These are phyloP conservation scores for Friedmanniomyces simplex DNA, from an alignment of 495 filamentous ascomycete species.

Conservation along the genomic window DNA sequence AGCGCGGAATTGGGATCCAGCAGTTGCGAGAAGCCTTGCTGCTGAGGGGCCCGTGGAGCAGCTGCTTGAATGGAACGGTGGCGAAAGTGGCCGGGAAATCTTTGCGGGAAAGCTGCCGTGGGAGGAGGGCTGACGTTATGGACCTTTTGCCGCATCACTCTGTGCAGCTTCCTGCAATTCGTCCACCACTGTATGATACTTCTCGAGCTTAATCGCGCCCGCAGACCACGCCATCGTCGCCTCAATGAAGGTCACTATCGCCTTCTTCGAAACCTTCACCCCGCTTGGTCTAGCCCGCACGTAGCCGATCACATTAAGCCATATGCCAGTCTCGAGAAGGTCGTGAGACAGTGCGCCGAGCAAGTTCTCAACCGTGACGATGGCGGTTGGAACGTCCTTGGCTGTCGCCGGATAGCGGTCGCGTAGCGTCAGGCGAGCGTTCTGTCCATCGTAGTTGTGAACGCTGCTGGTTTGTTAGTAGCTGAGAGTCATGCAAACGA, in stretches of 20 bases:
- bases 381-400: conserved; percentile 33
- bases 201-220: conserved; percentile 18
- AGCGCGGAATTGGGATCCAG: conserved; percentile 21
- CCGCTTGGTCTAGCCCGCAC: conserved; percentile 35
- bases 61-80: conserved; percentile 19
- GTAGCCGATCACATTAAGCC: conserved; percentile 87
- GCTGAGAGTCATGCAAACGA: neutral
- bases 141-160: neutral
- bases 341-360: conserved; percentile 53
- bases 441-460: conserved; percentile 49
- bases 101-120: conserved; percentile 19
- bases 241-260: conserved; percentile 9
- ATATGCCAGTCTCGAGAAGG: conserved; percentile 64
- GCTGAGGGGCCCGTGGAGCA: conserved; percentile 1
- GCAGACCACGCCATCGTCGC: conserved; percentile 27
- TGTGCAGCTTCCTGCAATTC: conserved; percentile 8
- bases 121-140: neutral
- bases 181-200: conserved; percentile 14
- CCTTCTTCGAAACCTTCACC: neutral
- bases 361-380: conserved; percentile 62
- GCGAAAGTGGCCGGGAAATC: conserved; percentile 8
- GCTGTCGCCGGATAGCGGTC: conserved; percentile 50
- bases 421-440: conserved; percentile 52
- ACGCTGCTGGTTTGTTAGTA: conserved; percentile 42
- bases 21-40: neutral